Evolutionary conservation across 2,329 filamentous ascomycete species (phyloP).

Genomic region (Penicillium sp.): DNA sequence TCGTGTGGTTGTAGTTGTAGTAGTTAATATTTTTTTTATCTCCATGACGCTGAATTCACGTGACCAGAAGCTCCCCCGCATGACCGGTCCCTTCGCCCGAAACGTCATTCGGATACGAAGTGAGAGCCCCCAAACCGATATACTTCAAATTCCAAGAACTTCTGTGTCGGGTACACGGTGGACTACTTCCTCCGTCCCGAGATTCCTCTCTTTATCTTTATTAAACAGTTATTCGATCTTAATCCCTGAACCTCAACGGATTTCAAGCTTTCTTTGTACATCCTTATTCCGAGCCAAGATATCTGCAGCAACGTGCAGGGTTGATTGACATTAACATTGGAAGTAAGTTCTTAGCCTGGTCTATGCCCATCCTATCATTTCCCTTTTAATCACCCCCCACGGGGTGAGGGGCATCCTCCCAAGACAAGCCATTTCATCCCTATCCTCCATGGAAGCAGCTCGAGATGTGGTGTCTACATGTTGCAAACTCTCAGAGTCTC

Average conservation of each 20-base stretch:
- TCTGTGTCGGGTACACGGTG: constrained; percentile 1
- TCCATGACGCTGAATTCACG: constrained; percentile 2
- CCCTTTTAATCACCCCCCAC: background rate
- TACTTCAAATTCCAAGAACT: constrained; percentile 3
- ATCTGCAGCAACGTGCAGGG: background rate
- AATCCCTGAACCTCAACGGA: background rate
- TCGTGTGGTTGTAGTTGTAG: background rate
- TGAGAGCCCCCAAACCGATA: background rate
- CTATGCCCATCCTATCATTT: constrained; percentile 1
- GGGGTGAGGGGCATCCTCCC: background rate
- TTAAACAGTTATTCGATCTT: background rate
- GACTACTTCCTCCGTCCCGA: background rate
- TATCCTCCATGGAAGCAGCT: background rate
- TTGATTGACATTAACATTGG: constrained; percentile 1
- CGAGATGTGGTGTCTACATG: background rate
- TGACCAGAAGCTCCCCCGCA: constrained; percentile 5
- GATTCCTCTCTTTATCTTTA: background rate
- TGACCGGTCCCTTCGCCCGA: constrained; percentile 30
- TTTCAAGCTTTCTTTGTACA: background rate
- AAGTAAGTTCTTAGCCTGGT: constrained; percentile 8
- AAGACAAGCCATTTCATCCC: background rate
- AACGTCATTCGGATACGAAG: constrained; percentile 23
- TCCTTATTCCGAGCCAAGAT: background rate
- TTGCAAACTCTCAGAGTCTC: background rate
- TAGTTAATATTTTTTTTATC: background rate